A percentile compares a stretch with the other conserved stretches of the same genome.
Evolutionary conservation across 352 stramenopile species (phyloP).

Genomic region (Phytophthora boehmeriae): DNA sequence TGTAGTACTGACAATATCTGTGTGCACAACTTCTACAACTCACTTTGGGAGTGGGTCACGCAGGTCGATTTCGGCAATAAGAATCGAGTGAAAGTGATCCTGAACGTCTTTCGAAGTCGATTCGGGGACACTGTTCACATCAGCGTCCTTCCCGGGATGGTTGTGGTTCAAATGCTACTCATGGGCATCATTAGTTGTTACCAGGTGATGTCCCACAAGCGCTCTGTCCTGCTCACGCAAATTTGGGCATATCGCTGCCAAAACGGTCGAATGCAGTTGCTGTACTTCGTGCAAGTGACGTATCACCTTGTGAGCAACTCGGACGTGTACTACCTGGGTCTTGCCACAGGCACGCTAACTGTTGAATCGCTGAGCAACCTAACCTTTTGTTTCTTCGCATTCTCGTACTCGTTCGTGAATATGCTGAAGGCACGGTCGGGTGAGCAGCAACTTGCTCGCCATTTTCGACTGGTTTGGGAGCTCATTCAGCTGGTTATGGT

Average conservation of each 20-base stretch:
- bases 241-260: constrained; percentile 5
- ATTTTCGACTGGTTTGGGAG: constrained; percentile 7
- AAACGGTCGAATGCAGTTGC: constrained; percentile 11
- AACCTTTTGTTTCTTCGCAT: constrained; percentile 13
- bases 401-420: constrained; percentile 17
- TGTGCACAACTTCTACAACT: constrained; percentile 3
- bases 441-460: constrained; percentile 7
- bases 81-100: not conserved
- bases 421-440: constrained; percentile 13
- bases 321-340: constrained; percentile 15
- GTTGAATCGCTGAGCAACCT: constrained; percentile 8
- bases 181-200: constrained; percentile 13
- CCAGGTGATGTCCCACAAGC: constrained; percentile 19
- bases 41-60: constrained; percentile 1
- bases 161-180: constrained; percentile 13
- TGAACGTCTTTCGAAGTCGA: constrained; percentile 4
- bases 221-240: constrained; percentile 9
- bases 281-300: constrained; percentile 8
- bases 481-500: not conserved
- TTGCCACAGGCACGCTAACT: constrained; percentile 11
- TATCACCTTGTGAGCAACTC: constrained; percentile 15
- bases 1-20: constrained; percentile 1
- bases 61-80: not conserved
- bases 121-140: constrained; percentile 5
- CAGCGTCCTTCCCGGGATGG: constrained; percentile 10